phyloP scores from a whole-genome alignment of 2,329 filamentous ascomycete genomes.

The Alternaria novae-zelandiae region DNA sequence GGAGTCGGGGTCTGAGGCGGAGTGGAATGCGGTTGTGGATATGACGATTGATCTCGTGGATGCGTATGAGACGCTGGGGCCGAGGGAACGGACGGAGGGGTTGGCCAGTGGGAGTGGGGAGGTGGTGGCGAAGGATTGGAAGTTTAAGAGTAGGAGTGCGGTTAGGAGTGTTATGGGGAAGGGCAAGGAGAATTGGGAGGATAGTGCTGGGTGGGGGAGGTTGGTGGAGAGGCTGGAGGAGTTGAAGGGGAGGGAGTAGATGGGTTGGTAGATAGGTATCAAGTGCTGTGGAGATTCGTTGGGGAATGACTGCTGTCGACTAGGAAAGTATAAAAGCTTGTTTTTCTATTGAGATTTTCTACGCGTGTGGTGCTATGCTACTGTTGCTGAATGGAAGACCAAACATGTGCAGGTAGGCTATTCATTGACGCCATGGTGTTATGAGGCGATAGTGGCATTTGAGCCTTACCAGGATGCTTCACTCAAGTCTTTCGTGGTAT shows the following conservation, averaged over 20 bases:
- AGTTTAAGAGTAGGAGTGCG: constrained; percentile 84
- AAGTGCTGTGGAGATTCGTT: neutral
- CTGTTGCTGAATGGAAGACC: neutral
- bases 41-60: constrained; percentile 83
- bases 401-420: neutral
- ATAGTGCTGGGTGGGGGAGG: constrained; percentile 69
- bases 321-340: neutral
- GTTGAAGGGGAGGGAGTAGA: constrained; percentile 45
- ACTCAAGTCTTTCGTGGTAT: too few species aligned
- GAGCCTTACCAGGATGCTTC: neutral
- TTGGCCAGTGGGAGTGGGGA: constrained; percentile 58
- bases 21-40: constrained; percentile 75
- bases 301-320: neutral
- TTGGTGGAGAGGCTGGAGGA: constrained; percentile 59
- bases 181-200: constrained; percentile 84
- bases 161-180: constrained; percentile 83
- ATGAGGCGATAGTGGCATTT: neutral
- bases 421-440: neutral
- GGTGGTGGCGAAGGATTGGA: constrained; percentile 80
- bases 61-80: constrained; percentile 76
- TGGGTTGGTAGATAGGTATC: neutral
- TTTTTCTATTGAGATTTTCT: neutral
- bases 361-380: neutral
- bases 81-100: constrained; percentile 59
- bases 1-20: constrained; percentile 64